phyloP scores from a whole-genome alignment of 306 rosid species.

The Erythrophleum fordii region DNA sequence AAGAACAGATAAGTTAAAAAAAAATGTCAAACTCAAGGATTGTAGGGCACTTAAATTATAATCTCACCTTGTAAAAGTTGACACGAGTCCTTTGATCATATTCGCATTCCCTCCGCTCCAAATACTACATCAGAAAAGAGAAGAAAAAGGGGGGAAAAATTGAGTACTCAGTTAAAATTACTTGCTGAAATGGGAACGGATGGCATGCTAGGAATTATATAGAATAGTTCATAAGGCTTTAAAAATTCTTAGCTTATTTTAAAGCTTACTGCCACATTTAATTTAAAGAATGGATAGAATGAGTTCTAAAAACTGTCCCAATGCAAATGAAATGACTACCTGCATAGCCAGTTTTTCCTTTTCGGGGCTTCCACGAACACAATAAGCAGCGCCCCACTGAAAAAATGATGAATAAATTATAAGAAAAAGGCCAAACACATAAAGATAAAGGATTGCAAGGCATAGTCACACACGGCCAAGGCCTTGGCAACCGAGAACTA shows the following conservation, averaged over 20 bases:
- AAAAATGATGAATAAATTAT: constrained; percentile 19
- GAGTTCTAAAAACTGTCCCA: background rate
- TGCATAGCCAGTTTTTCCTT: constrained; percentile 82
- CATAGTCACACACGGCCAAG: background rate
- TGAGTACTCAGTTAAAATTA: background rate
- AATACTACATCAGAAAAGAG: constrained; percentile 59
- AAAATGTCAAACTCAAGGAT: background rate
- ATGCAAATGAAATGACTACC: constrained; percentile 52
- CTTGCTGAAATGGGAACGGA: background rate
- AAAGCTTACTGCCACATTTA: background rate
- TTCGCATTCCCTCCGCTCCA: constrained; percentile 88
- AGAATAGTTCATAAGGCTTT: background rate
- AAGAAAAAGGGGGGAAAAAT: background rate
- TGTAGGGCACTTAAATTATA: constrained; percentile 2
- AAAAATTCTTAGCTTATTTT: background rate
- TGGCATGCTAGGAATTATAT: background rate
- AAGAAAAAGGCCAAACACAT: constrained; percentile 6
- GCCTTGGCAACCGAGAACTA: background rate
- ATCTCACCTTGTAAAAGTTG: constrained; percentile 67
- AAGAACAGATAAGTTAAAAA: background rate
- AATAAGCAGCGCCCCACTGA: constrained; percentile 94
- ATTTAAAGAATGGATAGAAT: background rate
- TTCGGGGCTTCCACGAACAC: constrained; percentile 84
- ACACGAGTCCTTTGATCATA: constrained; percentile 61
- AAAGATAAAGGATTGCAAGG: background rate